Evolutionary conservation across 2,329 filamentous ascomycete species (phyloP).

Genomic region (Thermoascus crustaceus): DNA sequence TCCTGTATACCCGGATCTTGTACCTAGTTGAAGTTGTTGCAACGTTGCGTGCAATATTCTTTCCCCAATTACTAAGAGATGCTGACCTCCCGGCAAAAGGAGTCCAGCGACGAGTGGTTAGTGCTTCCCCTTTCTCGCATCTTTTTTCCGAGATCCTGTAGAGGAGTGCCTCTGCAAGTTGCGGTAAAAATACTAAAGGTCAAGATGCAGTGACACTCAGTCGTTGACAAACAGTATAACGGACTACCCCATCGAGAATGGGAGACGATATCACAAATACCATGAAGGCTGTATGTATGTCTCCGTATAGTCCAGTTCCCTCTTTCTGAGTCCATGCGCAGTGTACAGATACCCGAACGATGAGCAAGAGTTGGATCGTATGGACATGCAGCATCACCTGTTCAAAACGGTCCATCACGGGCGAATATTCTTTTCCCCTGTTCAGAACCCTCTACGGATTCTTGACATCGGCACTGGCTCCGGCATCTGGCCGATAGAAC

Average conservation of each 20-base stretch:
- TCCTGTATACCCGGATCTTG: neutral
- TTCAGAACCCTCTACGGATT: conserved; percentile 39
- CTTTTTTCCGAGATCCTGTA: neutral
- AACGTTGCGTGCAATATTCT: no score
- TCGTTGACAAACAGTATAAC: conserved; percentile 37
- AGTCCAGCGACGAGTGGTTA: conserved; percentile 9
- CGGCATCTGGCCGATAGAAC: conserved; percentile 61
- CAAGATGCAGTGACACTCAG: conserved; percentile 28
- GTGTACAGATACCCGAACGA: conserved; percentile 45
- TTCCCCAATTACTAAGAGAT: no score
- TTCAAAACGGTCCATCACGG: conserved; percentile 41
- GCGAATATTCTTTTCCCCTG: conserved; percentile 40
- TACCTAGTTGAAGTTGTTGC: no score
- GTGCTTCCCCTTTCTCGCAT: neutral
- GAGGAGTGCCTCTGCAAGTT: neutral
- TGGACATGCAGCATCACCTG: conserved; percentile 50
- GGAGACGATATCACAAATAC: conserved; percentile 37
- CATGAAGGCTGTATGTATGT: conserved; percentile 34
- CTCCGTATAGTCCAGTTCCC: neutral
- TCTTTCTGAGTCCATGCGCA: conserved; percentile 8
- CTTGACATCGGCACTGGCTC: conserved; percentile 55
- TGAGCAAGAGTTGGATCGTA: conserved; percentile 46
- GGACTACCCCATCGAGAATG: conserved; percentile 36
- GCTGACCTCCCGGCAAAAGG: conserved; percentile 4
- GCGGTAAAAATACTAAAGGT: neutral